A percentile compares a stretch with the other conserved stretches of the same genome.
phyloP scores from a whole-genome alignment of 768 basidiomycete species.

The Terana coerulea region DNA sequence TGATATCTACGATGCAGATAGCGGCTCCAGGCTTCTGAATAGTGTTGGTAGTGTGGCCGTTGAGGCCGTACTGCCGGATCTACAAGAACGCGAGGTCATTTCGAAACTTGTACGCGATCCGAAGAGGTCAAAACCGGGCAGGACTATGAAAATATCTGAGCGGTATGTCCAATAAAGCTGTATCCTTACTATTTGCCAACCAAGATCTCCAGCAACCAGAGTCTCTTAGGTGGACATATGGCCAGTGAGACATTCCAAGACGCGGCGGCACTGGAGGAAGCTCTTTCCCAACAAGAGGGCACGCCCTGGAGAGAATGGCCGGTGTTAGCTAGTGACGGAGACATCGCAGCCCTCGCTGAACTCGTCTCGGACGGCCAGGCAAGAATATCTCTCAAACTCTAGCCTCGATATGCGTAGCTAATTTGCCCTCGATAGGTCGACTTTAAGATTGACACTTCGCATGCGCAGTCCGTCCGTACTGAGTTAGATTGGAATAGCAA shows the following conservation, averaged over 20 bases:
- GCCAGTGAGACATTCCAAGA: slow-evolving; percentile 67
- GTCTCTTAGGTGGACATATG: slow-evolving; percentile 61
- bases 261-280: slow-evolving; percentile 59
- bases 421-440: slow-evolving; percentile 47
- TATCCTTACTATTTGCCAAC: no score
- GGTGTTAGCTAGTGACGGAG: slow-evolving; percentile 74
- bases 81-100: slow-evolving; percentile 62
- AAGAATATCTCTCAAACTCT: slow-evolving; percentile 15
- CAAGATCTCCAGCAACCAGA: slow-evolving; percentile 66
- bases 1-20: slow-evolving; percentile 63
- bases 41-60: slow-evolving; percentile 54
- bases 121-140: slow-evolving; percentile 62
- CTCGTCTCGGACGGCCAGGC: slow-evolving; percentile 83
- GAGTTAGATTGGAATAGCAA: slow-evolving; percentile 83
- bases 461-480: slow-evolving; percentile 50
- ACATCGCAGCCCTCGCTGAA: slow-evolving; percentile 70
- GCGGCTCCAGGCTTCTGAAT: slow-evolving; percentile 53
- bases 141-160: slow-evolving; percentile 75
- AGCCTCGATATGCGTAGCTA: background rate
- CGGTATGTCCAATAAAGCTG: no score
- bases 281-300: slow-evolving; percentile 35
- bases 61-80: slow-evolving; percentile 49
- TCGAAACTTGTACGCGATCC: slow-evolving; percentile 64
- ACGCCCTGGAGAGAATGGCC: slow-evolving; percentile 71
- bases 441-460: slow-evolving; percentile 65